These are phyloP conservation scores for Cyberlindnera maclurae DNA, from an alignment of 805 yeast genomes.

Conservation along the genomic window DNA sequence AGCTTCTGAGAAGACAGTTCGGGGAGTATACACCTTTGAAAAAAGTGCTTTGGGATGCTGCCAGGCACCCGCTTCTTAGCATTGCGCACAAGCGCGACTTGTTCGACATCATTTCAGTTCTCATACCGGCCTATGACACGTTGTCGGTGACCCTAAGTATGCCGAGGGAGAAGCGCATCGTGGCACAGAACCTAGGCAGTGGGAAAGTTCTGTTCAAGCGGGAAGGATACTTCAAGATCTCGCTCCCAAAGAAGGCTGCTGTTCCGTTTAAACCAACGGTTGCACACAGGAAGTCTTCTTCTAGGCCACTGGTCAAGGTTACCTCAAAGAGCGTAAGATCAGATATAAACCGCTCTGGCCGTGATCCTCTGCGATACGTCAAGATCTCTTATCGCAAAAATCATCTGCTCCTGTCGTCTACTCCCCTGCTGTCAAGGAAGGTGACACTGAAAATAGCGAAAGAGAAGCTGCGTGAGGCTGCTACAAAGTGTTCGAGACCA, in stretches of 20 bases:
- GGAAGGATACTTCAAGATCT: slow-evolving; percentile 31
- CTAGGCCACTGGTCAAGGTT: too few relatives aligned
- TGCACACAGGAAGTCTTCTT: background rate
- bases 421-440: slow-evolving; percentile 28
- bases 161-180: slow-evolving; percentile 64
- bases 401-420: slow-evolving; percentile 34
- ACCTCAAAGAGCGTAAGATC: slow-evolving; percentile 10
- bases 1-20: slow-evolving; percentile 53
- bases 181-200: slow-evolving; percentile 46
- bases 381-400: slow-evolving; percentile 31
- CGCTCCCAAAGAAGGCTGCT: slow-evolving; percentile 12
- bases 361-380: slow-evolving; percentile 35
- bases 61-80: slow-evolving; percentile 55
- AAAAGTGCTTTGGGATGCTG: slow-evolving; percentile 56
- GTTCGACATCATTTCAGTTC: slow-evolving; percentile 56
- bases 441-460: slow-evolving; percentile 4
- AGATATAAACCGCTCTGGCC: slow-evolving; percentile 14
- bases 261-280: background rate
- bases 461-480: too few relatives aligned
- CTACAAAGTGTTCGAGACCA: too few relatives aligned
- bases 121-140: slow-evolving; percentile 55
- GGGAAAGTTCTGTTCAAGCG: slow-evolving; percentile 54
- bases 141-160: slow-evolving; percentile 54
- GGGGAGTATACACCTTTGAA: slow-evolving; percentile 49
- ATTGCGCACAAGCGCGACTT: slow-evolving; percentile 54